Conservation (phyloP, 331 rosid species). For the Erythrophleum ivorense region DNA sequence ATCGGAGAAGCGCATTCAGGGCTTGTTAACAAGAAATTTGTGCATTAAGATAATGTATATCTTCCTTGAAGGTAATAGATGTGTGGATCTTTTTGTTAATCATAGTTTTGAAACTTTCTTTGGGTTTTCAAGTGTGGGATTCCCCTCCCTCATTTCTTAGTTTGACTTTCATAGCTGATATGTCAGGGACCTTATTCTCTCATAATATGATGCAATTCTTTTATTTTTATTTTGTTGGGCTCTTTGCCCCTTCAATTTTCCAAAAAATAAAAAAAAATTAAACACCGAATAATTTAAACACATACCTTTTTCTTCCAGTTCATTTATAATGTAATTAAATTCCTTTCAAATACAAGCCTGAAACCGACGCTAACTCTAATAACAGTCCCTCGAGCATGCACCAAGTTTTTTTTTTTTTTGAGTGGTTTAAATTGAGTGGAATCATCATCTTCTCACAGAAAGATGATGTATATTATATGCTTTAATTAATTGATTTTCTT, state of each 20-base stretch:
- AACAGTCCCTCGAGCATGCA: neutral
- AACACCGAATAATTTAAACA: too few species aligned
- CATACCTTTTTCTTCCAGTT: neutral
- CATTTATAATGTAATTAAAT: neutral
- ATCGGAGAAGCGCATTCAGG: too few species aligned
- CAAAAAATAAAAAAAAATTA: too few species aligned
- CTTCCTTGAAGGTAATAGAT: neutral
- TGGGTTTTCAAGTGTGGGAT: neutral
- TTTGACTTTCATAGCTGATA: too few species aligned
- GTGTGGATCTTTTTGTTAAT: too few species aligned
- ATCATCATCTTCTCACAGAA: neutral
- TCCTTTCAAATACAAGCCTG: neutral
- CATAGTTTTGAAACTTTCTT: neutral
- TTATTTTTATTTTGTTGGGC: too few species aligned
- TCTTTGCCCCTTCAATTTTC: too few species aligned
- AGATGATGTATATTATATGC: neutral
- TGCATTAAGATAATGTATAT: too few species aligned
- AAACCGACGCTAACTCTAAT: neutral
- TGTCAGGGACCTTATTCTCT: too few species aligned
- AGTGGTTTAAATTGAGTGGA: neutral
- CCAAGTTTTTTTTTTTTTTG: neutral
- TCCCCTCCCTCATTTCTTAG: neutral
- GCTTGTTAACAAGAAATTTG: too few species aligned
- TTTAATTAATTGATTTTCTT: neutral
- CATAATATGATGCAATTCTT: too few species aligned